Base-by-base conservation (phyloP, 202 grass and related monocot species). In the Alloteropsis angusta region DNA sequence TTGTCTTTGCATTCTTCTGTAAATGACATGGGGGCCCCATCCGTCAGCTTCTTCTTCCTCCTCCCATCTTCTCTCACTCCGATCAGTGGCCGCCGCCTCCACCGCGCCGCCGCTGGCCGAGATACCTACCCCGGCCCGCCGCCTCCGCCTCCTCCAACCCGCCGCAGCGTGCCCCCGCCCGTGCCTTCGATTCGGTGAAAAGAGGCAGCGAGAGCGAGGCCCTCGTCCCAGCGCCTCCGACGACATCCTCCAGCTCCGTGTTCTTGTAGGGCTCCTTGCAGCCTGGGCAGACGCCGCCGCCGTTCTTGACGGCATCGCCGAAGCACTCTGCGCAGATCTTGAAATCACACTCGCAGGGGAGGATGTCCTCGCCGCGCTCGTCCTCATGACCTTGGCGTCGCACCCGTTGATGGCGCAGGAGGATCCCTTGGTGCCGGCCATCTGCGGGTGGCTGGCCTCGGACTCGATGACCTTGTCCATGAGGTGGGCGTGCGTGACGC, bases 381-480 rank as follows among this genome's bases (percentile, higher is more conserved):
- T 97, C 93, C 90, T 97, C 93, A 93, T 91, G 66, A 97, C 88
- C 74, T 97, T 97, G 63, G 37, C 19, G 70, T 97, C 88, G 34
- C 93, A 97, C 0, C 93, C 93, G 12, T 85, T 80, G 68, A 97
- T 66, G 34, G 93, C 83, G 30, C 96, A 99, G n/a, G 90, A 95
- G 17, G 96, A 96, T 0, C 96, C 96, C 80, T 95, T 99, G 44
- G 92, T 64, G 12, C 96, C 96, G 8, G 92, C 96, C 96, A 99
- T 99, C 80, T 96, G 96, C 23, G 96, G 96, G 67, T 96, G 92
- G 22, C 23, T 79, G 35, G 96, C 75, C 82, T 95, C 92, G 0
- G 92, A 95, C 1, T 98, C 96, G 44, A 72, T 93, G 10, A 91
- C 96, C 66, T 98, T 98, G 74, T 98, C 96, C 96, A 98, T 98